A percentile compares a stretch with the other conserved stretches of the same genome.
Evolutionary conservation across 31 red algal species (phyloP).

Genomic region (Pterothamnion heteromorphum): DNA sequence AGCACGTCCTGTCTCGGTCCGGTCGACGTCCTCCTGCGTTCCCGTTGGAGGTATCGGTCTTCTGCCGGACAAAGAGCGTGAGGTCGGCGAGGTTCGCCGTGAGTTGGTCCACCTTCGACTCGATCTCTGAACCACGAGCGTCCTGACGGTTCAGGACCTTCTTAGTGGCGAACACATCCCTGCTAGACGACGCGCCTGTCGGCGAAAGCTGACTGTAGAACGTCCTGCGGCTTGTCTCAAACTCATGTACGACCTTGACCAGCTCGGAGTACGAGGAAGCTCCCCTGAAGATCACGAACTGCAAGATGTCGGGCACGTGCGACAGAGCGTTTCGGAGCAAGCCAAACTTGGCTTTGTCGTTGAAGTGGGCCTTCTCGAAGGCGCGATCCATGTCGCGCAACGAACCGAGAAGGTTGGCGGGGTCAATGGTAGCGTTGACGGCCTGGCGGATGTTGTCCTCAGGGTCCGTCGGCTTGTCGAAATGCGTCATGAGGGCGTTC

Average conservation of each 20-base stretch:
- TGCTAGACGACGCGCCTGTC: too few species aligned
- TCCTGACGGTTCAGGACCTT: not conserved
- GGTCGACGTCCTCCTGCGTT: not conserved
- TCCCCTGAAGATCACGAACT: constrained; percentile 12
- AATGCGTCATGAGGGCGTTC: not conserved
- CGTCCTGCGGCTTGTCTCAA: not conserved
- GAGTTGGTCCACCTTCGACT: not conserved
- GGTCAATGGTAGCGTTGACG: constrained; percentile 13
- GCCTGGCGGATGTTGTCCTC: not conserved
- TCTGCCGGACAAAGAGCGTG: not conserved
- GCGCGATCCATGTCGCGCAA: not conserved
- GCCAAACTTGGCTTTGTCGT: not conserved
- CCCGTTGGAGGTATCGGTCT: not conserved
- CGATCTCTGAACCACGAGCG: not conserved
- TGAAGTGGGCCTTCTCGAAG: not conserved
- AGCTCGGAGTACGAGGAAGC: not conserved
- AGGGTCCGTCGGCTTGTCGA: not conserved
- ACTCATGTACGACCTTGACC: not conserved
- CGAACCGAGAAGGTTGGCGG: not conserved
- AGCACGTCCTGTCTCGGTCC: not conserved
- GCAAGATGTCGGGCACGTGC: not conserved
- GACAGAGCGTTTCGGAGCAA: not conserved
- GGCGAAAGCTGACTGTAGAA: not conserved
- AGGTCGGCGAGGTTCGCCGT: not conserved
- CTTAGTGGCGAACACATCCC: not conserved